These are phyloP conservation scores for Colletotrichum neosansevieriae DNA, from an alignment of 2,329 filamentous ascomycete genomes.

Conservation along the genomic window DNA sequence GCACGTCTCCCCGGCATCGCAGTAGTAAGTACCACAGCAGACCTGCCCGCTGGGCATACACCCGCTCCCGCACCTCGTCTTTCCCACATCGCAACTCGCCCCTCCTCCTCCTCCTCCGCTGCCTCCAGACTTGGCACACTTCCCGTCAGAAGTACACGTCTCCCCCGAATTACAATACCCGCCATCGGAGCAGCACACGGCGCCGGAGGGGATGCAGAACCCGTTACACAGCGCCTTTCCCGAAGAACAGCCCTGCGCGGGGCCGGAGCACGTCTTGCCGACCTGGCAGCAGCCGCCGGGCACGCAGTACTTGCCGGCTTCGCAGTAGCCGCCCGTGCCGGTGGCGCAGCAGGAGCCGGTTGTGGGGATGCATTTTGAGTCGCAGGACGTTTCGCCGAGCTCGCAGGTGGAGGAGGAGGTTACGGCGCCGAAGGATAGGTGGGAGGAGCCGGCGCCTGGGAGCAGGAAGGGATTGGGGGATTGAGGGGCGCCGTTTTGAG, in stretches of 20 bases:
- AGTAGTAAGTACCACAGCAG: conserved; percentile 44
- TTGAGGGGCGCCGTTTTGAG: conserved; percentile 9
- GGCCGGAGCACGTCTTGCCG: conserved; percentile 50
- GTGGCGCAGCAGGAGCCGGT: conserved; percentile 47
- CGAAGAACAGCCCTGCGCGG: conserved; percentile 43
- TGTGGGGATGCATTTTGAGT: conserved; percentile 48
- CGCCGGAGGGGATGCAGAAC: conserved; percentile 49
- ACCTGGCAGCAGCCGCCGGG: conserved; percentile 48
- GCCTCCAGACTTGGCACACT: conserved; percentile 41
- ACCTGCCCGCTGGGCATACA: conserved; percentile 47
- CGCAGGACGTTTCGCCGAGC: conserved; percentile 45
- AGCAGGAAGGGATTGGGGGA: conserved; percentile 32
- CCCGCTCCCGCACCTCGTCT: conserved; percentile 43
- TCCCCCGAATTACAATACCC: conserved; percentile 49
- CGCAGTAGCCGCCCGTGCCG: conserved; percentile 48
- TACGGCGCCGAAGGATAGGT: conserved; percentile 41
- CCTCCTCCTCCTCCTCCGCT: conserved; percentile 42
- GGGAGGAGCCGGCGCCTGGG: conserved; percentile 41
- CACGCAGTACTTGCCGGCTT: conserved; percentile 47
- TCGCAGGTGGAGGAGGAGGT: conserved; percentile 43
- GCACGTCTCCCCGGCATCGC: conserved; percentile 39
- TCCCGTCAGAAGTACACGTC: conserved; percentile 43
- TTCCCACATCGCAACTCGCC: conserved; percentile 28
- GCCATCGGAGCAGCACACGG: conserved; percentile 47
- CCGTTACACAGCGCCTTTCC: conserved; percentile 45